These are phyloP conservation scores for Kurtzmaniella quercitrusa DNA, from an alignment of 1,139 yeast species.

Conservation along the genomic window DNA sequence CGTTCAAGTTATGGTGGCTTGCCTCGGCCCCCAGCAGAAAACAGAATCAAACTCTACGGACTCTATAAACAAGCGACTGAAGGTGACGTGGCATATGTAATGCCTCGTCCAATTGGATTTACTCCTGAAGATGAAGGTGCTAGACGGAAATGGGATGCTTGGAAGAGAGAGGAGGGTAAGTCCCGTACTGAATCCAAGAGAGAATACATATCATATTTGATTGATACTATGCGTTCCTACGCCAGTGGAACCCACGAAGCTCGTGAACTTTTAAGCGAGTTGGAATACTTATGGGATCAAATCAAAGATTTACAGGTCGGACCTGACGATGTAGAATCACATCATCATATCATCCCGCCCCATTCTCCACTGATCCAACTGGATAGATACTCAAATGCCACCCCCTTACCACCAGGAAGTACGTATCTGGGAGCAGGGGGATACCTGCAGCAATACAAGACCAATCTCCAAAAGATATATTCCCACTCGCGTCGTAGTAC, in stretches of 20 bases:
- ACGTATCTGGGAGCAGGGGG: conserved; percentile 21
- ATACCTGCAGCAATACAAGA: conserved; percentile 22
- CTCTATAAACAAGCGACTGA: conserved; percentile 86
- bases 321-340: conserved; percentile 24
- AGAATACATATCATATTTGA: conserved; percentile 59
- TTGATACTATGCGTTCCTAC: conserved; percentile 69
- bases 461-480: conserved; percentile 40
- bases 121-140: conserved; percentile 64
- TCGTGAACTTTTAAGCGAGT: conserved; percentile 58
- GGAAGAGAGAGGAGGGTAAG: conserved; percentile 73
- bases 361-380: conserved; percentile 34
- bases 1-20: conserved; percentile 65
- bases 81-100: conserved; percentile 69
- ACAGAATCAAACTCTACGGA: conserved; percentile 68
- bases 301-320: conserved; percentile 49
- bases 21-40: conserved; percentile 78
- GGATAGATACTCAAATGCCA: conserved; percentile 35
- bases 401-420: conserved; percentile 30
- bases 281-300: conserved; percentile 74
- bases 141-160: conserved; percentile 78
- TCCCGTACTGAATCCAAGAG: conserved; percentile 72
- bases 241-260: conserved; percentile 70
- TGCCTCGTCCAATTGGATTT: conserved; percentile 61
- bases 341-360: conserved; percentile 13
- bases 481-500: conserved; percentile 43